Base-by-base conservation (phyloP, 1,284 basidiomycete genomes). In the Athelia psychrophila region DNA sequence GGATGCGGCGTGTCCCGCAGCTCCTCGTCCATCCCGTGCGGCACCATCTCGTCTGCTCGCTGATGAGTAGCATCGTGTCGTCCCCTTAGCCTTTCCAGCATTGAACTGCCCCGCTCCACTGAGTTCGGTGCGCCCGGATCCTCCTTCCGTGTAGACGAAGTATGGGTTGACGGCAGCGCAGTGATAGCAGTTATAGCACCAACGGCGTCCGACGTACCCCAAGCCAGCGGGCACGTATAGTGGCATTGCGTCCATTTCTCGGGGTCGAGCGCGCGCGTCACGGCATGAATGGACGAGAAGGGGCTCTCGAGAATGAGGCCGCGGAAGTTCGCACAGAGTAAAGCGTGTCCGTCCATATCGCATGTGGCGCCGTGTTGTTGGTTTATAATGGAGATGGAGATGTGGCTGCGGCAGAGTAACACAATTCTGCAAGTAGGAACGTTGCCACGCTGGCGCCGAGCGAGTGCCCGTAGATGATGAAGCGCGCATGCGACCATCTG, bases 241-340 rank as follows among this genome's bases (percentile, higher is more conserved):
- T 70, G 75, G 54, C 80, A 80, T 0, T 78, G 79, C 5, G 80
- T 54, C 77, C 77, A 79, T 24, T 60, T 62, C 48, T 76, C 70
- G 0, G 78, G 75, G 54, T 81, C 81, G 3, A 81, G 60, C 4
- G 76, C 72, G 19, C 64, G 60, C 2, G 80, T 69, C 79, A 81
- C 80, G 19, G 60, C 71, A 0, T 75, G 74, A n/a, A 80, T 72
- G 5, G 75, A 78, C 0, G 73, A 60, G 54, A 81, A 75, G 0
- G 79, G 73, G 58, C 81, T 81, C 58, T 81, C 79, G 10, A 81
- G 63, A 2, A 80, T 64, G 6, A 79, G 56, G 1, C 74, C 78
- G 19, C 54, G 53, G 9, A 77, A 61, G 30, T 56, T 52, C 33
- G 54, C 48, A 49, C n/a, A n/a, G n/a, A 56, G 62, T 44, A 3